Evolutionary conservation across 805 yeast genomes (phyloP).

Genomic region (Kluyveromyces wickerhamii): DNA sequence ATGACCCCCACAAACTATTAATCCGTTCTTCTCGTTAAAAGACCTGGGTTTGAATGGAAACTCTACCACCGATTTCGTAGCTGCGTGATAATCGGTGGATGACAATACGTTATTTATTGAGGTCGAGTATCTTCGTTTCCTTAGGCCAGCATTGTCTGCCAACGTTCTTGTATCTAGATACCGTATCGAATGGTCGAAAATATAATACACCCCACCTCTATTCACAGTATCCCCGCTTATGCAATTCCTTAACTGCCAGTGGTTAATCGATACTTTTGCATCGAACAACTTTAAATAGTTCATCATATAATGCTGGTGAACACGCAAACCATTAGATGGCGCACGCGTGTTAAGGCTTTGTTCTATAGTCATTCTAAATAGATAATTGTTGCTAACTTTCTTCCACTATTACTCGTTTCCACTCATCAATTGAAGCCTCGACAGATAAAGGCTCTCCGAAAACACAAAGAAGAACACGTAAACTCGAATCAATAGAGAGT

Average conservation of each 20-base stretch:
- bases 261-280: conserved; percentile 31
- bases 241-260: conserved; percentile 82
- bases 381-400: too few relatives aligned
- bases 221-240: conserved; percentile 41
- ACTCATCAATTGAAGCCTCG: too few relatives aligned
- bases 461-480: too few relatives aligned
- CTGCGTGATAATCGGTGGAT: conserved; percentile 9
- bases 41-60: conserved; percentile 67
- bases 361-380: conserved; percentile 6
- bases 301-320: conserved; percentile 21
- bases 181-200: conserved; percentile 47
- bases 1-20: conserved; percentile 47
- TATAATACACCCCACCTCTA: conserved; percentile 46
- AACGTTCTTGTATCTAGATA: conserved; percentile 31
- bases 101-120: neutral
- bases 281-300: conserved; percentile 26
- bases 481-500: too few relatives aligned
- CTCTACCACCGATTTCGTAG: conserved; percentile 34
- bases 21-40: conserved; percentile 48
- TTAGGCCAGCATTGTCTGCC: neutral
- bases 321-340: neutral
- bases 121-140: conserved; percentile 7
- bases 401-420: too few relatives aligned
- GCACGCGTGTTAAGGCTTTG: neutral
- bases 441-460: too few relatives aligned